phyloP scores from a whole-genome alignment of 2,329 filamentous ascomycete species.

The Claviceps purpurea region DNA sequence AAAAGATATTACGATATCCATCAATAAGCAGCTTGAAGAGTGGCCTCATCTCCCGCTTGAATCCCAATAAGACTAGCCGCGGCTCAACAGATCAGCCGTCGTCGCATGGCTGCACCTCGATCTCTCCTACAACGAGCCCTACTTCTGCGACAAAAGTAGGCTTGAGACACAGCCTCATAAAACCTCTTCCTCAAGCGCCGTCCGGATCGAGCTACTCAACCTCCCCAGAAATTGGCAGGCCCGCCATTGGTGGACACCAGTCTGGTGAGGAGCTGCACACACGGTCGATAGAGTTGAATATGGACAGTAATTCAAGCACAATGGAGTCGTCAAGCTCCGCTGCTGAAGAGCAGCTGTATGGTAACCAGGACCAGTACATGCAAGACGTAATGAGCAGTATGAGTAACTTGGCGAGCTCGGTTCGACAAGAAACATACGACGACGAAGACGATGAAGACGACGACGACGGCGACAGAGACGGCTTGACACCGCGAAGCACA shows the following conservation, averaged over 20 bases:
- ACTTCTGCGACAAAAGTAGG: slow-evolving; percentile 43
- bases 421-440: slow-evolving; percentile 32
- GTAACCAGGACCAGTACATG: slow-evolving; percentile 16
- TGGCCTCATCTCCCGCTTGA: slow-evolving; percentile 7
- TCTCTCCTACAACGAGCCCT: slow-evolving; percentile 8
- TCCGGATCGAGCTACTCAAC: slow-evolving; percentile 13
- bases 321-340: slow-evolving; percentile 33
- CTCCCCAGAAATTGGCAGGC: slow-evolving; percentile 15
- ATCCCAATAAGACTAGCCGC: background rate
- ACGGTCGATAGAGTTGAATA: slow-evolving; percentile 11
- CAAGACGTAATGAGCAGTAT: slow-evolving; percentile 33
- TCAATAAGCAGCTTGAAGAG: slow-evolving; percentile 27
- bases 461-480: slow-evolving; percentile 30
- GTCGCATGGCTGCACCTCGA: slow-evolving; percentile 9
- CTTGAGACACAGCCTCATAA: slow-evolving; percentile 42
- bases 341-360: slow-evolving; percentile 24
- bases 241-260: slow-evolving; percentile 14
- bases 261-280: slow-evolving; percentile 1
- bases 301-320: slow-evolving; percentile 30
- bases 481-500: slow-evolving; percentile 36
- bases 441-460: slow-evolving; percentile 11
- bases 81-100: slow-evolving; percentile 2
- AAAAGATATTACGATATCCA: slow-evolving; percentile 27
- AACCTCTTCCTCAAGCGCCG: slow-evolving; percentile 42
- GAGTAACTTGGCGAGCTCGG: slow-evolving; percentile 28